These are phyloP conservation scores for Globisporangium heterothallicum DNA, from an alignment of 352 stramenopile genomes.

Conservation along the genomic window DNA sequence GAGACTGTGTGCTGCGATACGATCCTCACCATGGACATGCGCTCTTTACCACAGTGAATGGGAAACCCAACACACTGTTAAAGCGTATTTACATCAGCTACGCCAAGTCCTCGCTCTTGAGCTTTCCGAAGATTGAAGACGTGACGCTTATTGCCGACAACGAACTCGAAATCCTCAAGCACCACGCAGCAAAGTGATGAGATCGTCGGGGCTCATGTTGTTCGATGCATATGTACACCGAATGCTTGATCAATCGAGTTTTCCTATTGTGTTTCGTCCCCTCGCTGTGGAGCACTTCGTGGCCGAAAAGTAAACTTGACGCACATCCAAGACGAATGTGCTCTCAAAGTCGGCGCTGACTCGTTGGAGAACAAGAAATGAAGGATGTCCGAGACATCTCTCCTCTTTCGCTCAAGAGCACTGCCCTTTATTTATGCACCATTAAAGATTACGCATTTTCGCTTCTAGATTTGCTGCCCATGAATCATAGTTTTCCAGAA, in stretches of 20 bases:
- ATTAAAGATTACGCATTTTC: constrained; percentile 40
- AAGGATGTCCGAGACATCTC: too few relatives aligned
- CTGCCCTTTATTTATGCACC: constrained; percentile 1
- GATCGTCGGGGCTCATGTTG: not conserved
- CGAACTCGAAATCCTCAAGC: constrained; percentile 25
- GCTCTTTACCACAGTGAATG: constrained; percentile 52
- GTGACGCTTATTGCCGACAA: constrained; percentile 32
- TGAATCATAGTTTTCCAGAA: constrained; percentile 49
- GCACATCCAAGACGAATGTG: too few relatives aligned
- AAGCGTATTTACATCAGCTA: constrained; percentile 50
- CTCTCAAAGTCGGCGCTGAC: too few relatives aligned
- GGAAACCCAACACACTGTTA: constrained; percentile 43
- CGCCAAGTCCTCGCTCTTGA: constrained; percentile 25
- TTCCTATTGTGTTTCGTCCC: too few relatives aligned
- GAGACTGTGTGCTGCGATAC: constrained; percentile 44
- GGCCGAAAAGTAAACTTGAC: too few relatives aligned
- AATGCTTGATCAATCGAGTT: too few relatives aligned
- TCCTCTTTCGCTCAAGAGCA: too few relatives aligned
- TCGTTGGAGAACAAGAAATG: too few relatives aligned
- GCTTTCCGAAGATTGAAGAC: constrained; percentile 30
- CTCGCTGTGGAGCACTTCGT: too few relatives aligned
- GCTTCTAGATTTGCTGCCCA: constrained; percentile 45
- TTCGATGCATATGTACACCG: too few relatives aligned
- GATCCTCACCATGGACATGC: constrained; percentile 29
- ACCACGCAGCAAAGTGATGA: constrained; percentile 4